Evolutionary conservation across 495 filamentous ascomycete species (phyloP).

Genomic region (Penicillium bialowiezense): DNA sequence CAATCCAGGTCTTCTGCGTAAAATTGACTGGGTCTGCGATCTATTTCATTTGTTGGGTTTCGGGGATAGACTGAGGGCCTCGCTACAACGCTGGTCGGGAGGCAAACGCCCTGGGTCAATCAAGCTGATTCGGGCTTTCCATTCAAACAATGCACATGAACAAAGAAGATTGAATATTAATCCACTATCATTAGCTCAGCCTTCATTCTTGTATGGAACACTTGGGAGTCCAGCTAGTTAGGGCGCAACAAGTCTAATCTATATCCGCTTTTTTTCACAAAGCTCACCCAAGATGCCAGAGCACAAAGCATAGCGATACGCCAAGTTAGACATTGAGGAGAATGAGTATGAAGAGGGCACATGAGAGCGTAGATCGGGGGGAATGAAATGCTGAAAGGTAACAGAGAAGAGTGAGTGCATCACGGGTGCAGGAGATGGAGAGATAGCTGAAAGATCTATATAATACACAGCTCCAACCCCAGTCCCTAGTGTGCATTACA

Average conservation of each 20-base stretch:
- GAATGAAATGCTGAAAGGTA: constrained; percentile 30
- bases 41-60: too few species aligned
- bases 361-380: constrained; percentile 23
- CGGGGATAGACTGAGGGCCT: too few species aligned
- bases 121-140: too few species aligned
- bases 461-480: constrained; percentile 29
- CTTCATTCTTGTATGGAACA: too few species aligned
- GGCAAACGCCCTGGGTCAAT: too few species aligned
- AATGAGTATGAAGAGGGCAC: constrained; percentile 11
- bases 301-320: constrained; percentile 31
- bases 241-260: constrained; percentile 30
- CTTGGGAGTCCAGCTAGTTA: too few species aligned
- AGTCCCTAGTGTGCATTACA: constrained; percentile 12
- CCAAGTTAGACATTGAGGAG: constrained; percentile 29
- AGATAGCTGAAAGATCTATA: constrained; percentile 20
- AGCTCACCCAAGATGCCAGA: constrained; percentile 8
- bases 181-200: too few species aligned
- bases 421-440: constrained; percentile 14
- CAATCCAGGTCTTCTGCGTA: background rate
- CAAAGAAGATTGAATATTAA: too few species aligned
- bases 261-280: constrained; percentile 14
- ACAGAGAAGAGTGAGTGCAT: constrained; percentile 21
- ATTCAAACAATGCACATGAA: too few species aligned
- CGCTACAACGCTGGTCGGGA: too few species aligned
- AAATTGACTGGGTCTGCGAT: too few species aligned